Conservation (phyloP, 148 eudicot genomes). For the Selenicereus undatus region DNA sequence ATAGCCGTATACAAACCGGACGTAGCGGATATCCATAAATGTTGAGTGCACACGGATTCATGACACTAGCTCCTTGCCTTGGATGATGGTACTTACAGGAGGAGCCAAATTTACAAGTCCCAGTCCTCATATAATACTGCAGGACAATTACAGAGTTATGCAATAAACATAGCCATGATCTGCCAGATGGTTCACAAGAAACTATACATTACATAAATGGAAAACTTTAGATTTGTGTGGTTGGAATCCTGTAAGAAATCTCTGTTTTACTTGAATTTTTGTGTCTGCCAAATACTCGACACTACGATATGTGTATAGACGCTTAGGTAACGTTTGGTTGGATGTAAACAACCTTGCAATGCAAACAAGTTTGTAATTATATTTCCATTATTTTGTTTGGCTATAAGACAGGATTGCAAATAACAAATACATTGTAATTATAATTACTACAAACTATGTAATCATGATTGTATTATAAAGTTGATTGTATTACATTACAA, state of each 20-base stretch:
- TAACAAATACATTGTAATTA: too few relatives aligned
- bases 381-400: too few relatives aligned
- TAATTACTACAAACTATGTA: too few relatives aligned
- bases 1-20: constrained; percentile 44
- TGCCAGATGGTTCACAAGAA: neutral
- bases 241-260: neutral
- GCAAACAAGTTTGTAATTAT: too few relatives aligned
- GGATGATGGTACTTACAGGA: constrained; percentile 99
- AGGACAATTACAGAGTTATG: constrained; percentile 7
- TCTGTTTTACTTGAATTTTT: neutral
- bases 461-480: too few relatives aligned
- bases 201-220: neutral
- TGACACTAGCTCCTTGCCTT: constrained; percentile 65
- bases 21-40: constrained; percentile 77
- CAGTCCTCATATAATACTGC: constrained; percentile 91
- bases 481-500: too few relatives aligned
- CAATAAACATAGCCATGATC: neutral
- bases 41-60: constrained; percentile 43
- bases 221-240: neutral
- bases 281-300: neutral
- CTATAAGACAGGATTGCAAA: too few relatives aligned
- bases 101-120: constrained; percentile 84
- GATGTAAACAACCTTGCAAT: too few relatives aligned
- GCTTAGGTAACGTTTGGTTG: too few relatives aligned
- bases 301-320: too few relatives aligned